Conservation (phyloP, 2,329 filamentous ascomycete species). For the Metarhizium album region DNA sequence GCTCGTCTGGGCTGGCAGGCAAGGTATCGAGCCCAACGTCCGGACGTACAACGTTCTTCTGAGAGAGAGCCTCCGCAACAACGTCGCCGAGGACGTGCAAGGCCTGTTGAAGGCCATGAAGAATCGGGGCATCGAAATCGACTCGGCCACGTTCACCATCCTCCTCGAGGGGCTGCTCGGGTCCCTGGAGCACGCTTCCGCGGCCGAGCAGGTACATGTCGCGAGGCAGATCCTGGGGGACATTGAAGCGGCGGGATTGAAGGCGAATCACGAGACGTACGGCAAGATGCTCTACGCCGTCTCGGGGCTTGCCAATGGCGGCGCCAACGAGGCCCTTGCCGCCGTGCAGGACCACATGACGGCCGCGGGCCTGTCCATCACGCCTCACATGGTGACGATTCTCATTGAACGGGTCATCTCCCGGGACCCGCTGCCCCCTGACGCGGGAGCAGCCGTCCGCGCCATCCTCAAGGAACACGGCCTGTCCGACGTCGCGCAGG, state of each 20-base stretch:
- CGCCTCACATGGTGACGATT: conserved; percentile 62
- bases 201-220: conserved; percentile 38
- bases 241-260: conserved; percentile 46
- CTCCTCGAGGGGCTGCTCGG: conserved; percentile 51
- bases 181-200: conserved; percentile 25
- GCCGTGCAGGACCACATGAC: conserved; percentile 54
- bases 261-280: conserved; percentile 53
- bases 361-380: conserved; percentile 37
- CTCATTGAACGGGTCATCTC: conserved; percentile 58
- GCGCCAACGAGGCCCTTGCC: conserved; percentile 39
- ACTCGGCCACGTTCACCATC: conserved; percentile 63
- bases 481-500: conserved; percentile 21
- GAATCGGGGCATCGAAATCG: conserved; percentile 39
- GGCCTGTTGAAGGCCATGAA: conserved; percentile 50
- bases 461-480: conserved; percentile 47
- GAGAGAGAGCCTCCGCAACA: conserved; percentile 42
- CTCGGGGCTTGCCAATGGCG: conserved; percentile 23
- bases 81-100: conserved; percentile 35
- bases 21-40: conserved; percentile 45
- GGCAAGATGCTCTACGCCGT: conserved; percentile 54
- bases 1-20: conserved; percentile 46
- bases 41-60: conserved; percentile 62
- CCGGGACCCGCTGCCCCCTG: conserved; percentile 45
- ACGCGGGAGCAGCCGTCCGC: conserved; percentile 35
- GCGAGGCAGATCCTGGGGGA: conserved; percentile 45